A percentile compares a stretch with the other conserved stretches of the same genome.
These are phyloP conservation scores for Pneumocystis murina DNA, from an alignment of 1,139 yeast genomes.

Conservation along the genomic window DNA sequence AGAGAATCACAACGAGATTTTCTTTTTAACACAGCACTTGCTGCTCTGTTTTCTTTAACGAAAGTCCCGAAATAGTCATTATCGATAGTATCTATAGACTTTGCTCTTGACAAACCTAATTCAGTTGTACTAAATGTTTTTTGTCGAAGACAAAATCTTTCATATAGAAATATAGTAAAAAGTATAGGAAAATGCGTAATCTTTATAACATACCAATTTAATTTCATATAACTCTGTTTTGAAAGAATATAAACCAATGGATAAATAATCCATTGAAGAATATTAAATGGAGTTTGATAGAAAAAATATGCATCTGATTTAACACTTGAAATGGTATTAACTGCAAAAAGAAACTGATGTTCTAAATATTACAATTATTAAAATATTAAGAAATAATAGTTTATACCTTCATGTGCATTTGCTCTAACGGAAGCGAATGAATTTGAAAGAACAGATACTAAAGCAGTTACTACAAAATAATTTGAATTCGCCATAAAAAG, in stretches of 20 bases:
- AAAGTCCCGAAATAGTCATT: not conserved
- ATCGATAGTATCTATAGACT: not conserved
- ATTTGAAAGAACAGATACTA: slow-evolving; percentile 39
- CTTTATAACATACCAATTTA: slow-evolving; percentile 26
- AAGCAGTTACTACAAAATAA: slow-evolving; percentile 42
- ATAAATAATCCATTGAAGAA: slow-evolving; percentile 23
- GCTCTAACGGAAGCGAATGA: slow-evolving; percentile 26
- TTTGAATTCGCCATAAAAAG: slow-evolving; percentile 43
- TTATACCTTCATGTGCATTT: slow-evolving; percentile 22
- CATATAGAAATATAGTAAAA: slow-evolving; percentile 24
- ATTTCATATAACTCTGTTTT: slow-evolving; percentile 21
- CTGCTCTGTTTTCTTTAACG: not conserved
- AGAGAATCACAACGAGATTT: not conserved
- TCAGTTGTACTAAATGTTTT: slow-evolving; percentile 9
- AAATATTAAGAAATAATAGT: not conserved
- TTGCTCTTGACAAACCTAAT: not conserved
- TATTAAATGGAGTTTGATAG: slow-evolving; percentile 27
- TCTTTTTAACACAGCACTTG: not conserved
- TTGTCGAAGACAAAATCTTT: slow-evolving; percentile 18
- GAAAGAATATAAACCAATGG: slow-evolving; percentile 25
- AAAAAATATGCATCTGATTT: slow-evolving; percentile 28
- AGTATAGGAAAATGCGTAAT: slow-evolving; percentile 27
- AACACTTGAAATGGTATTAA: slow-evolving; percentile 28
- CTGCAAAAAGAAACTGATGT: slow-evolving; percentile 27
- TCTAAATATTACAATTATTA: slow-evolving; percentile 15